Evolutionary conservation across 83 land plant species (phyloP).

Genomic region (Picea mariana): DNA sequence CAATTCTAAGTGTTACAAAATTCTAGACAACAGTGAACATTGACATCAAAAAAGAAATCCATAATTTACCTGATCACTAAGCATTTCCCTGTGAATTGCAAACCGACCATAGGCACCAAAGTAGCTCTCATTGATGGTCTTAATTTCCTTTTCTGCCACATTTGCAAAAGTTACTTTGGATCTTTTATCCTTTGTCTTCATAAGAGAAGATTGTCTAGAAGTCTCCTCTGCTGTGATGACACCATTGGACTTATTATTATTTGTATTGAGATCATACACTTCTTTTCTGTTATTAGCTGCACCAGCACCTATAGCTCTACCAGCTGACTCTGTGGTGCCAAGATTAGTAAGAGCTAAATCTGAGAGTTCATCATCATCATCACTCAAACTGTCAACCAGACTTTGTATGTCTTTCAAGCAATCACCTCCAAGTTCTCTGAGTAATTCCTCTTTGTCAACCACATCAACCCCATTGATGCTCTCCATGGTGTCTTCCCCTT

Average conservation of each 20-base stretch:
- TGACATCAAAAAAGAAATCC: no score
- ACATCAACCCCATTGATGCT: no score
- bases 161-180: conserved; percentile 48
- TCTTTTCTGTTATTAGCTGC: not conserved
- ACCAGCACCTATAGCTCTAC: not conserved
- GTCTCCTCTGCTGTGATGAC: not conserved
- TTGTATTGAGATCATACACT: not conserved
- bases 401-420: conserved; percentile 8
- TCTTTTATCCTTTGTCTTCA: conserved; percentile 24
- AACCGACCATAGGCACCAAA: conserved; percentile 90
- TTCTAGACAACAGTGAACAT: no score
- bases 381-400: conserved; percentile 19
- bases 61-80: no score
- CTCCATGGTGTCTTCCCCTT: no score
- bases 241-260: conserved; percentile 6
- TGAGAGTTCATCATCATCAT: conserved; percentile 2
- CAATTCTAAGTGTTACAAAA: no score
- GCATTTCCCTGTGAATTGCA: conserved; percentile 97
- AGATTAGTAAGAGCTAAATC: not conserved
- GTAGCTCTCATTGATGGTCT: conserved; percentile 63
- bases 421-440: conserved; percentile 24
- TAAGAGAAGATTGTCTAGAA: not conserved
- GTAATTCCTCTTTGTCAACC: conserved; percentile 37
- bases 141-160: conserved; percentile 57
- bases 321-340: not conserved